Evolutionary conservation across 495 filamentous ascomycete species (phyloP), one percentile per base, ranked within the genome.

Genomic region (Podospora tetraspora): DNA sequence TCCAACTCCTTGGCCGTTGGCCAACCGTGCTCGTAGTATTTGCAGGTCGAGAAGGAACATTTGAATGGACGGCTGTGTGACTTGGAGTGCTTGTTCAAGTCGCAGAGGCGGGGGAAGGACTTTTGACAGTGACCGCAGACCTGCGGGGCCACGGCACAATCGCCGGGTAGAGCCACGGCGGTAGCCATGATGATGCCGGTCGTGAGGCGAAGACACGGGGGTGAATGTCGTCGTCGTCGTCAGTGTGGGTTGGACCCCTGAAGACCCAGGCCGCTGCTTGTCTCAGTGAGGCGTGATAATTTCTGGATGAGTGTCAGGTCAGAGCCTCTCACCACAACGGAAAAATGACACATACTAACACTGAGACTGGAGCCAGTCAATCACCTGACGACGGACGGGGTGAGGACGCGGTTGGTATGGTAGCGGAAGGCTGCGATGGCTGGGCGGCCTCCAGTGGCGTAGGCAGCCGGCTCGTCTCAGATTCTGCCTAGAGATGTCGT

Each of bases 1-100:
- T 97, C 94, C 62, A 92, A 87, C 79, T 99, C 95, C 78, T 98
- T 99, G 78, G 96, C 92, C 3, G 95, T 98, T 11, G 95, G 94
- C 90, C 94, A 98, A 30, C 95, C 95, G 70, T 90, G 83, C 5
- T 88, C 83, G 74, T 87, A 73, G 77, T 94, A 99, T 73, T 93
- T 95, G 88, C 95, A 99, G 16, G 78, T 83, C 19, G 80, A 63
- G 7, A 90, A 81, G 3, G 83, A 81, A 76, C 95, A 99, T 78
- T 98, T 98, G 89, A 89, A 97, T 2, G 95, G 95, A 23, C 95
- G 91, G 13, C 89, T 91, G 76, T 99, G 95, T 1, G 94, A 97
- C 80, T 98, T 99, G 79, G 93, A 90, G 75, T 99, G 95, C 80
- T 99, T 99, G 64, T 86, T 96, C 62, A 97, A 80, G 77, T 97